These are phyloP conservation scores for Emmonsiellopsis sp. DNA, from an alignment of 2,329 filamentous ascomycete genomes.

Conservation along the genomic window DNA sequence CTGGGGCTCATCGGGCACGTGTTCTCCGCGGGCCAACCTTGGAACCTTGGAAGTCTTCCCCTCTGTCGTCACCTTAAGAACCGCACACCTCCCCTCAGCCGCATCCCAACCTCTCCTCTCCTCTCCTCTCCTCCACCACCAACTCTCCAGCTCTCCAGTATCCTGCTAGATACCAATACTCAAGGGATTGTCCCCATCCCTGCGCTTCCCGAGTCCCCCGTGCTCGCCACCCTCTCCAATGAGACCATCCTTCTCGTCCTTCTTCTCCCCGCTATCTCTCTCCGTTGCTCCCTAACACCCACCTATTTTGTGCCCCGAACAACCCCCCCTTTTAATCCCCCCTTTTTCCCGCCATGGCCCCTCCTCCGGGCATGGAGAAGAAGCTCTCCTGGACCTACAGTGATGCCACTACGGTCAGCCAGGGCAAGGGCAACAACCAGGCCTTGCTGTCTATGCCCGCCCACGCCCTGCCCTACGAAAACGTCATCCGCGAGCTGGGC, in stretches of 20 bases:
- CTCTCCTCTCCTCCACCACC: not conserved
- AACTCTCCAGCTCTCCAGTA: not conserved
- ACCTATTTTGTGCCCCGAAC: not conserved
- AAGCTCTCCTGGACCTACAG: not conserved
- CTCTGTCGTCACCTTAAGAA: too few relatives aligned
- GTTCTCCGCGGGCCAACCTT: too few relatives aligned
- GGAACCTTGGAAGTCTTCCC: too few relatives aligned
- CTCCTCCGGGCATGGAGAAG: constrained; percentile 7
- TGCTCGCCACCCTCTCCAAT: not conserved
- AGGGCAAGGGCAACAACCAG: constrained; percentile 20
- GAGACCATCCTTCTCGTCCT: not conserved
- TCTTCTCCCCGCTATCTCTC: not conserved
- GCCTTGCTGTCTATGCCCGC: constrained; percentile 51
- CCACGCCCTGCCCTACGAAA: constrained; percentile 47
- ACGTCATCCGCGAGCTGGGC: constrained; percentile 46
- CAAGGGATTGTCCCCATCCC: not conserved
- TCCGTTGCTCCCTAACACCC: constrained; percentile 3
- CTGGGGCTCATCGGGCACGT: too few relatives aligned
- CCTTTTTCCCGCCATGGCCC: not conserved
- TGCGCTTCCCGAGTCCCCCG: not conserved
- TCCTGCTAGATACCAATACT: too few relatives aligned
- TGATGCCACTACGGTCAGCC: not conserved
- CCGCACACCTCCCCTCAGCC: too few relatives aligned
- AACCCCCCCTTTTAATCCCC: not conserved
- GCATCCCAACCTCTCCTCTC: not conserved